Evolutionary conservation across 1,139 yeast genomes (phyloP).

Genomic region (Pichia norvegensis): DNA sequence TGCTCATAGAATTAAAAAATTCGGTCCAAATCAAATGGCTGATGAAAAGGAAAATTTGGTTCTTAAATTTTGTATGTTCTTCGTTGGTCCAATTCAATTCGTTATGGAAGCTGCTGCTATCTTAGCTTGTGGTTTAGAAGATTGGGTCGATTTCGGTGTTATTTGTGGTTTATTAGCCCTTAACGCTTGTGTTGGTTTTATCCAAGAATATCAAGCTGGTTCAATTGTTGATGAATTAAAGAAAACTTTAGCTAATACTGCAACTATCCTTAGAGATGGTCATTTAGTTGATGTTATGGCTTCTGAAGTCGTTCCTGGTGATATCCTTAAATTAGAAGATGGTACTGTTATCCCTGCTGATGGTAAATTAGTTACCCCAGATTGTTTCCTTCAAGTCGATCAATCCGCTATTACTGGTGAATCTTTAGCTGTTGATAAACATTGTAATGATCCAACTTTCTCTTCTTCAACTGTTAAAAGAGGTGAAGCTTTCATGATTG

Average conservation of each 20-base stretch:
- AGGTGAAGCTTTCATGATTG: constrained; percentile 95
- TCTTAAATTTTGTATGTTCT: constrained; percentile 83
- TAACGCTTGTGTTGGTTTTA: constrained; percentile 93
- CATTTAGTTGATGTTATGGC: constrained; percentile 64
- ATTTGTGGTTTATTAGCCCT: constrained; percentile 81
- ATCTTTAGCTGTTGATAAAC: constrained; percentile 93
- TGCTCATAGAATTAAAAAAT: constrained; percentile 81
- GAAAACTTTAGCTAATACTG: constrained; percentile 87
- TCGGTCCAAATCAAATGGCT: constrained; percentile 89
- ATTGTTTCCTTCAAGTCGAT: constrained; percentile 85
- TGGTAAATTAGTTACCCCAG: constrained; percentile 88
- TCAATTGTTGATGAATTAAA: constrained; percentile 91
- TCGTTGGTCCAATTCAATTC: constrained; percentile 97
- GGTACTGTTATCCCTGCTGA: constrained; percentile 95
- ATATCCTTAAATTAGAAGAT: constrained; percentile 83
- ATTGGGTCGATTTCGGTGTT: constrained; percentile 99
- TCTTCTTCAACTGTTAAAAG: constrained; percentile 95
- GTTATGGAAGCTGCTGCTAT: constrained; percentile 99
- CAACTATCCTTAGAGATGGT: constrained; percentile 82
- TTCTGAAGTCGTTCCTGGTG: constrained; percentile 89
- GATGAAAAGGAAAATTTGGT: constrained; percentile 83
- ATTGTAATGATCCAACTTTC: constrained; percentile 79
- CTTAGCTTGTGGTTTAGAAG: constrained; percentile 96
- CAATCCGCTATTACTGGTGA: constrained; percentile 99
- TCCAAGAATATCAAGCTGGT: constrained; percentile 96